A percentile compares a stretch with the other conserved stretches of the same genome.
Conservation (phyloP, 495 filamentous ascomycete species). For the Penicillium daleae region DNA sequence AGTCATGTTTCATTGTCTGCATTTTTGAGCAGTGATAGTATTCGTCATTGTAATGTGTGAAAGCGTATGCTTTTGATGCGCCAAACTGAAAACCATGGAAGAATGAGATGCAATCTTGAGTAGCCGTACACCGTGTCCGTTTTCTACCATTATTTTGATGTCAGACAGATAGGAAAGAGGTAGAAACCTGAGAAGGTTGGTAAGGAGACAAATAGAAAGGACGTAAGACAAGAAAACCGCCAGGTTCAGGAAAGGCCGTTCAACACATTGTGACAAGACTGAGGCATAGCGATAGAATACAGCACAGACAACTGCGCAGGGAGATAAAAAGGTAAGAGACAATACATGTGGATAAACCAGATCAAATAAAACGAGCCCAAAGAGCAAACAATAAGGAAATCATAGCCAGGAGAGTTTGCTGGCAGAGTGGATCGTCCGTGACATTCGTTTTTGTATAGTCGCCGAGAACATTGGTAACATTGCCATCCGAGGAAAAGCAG, state of each 20-base stretch:
- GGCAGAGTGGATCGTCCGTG: constrained; percentile 3
- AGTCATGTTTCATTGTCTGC: constrained; percentile 10
- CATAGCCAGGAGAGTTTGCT: not conserved
- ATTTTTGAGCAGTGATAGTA: constrained; percentile 15
- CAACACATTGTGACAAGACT: not conserved
- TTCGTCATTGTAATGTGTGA: not conserved
- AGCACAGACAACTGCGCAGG: not conserved
- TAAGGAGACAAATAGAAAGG: not conserved
- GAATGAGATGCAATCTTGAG: constrained; percentile 17
- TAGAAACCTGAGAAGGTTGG: not conserved
- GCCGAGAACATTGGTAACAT: constrained; percentile 11
- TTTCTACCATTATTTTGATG: constrained; percentile 20
- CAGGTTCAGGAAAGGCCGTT: not conserved
- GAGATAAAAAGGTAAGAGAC: not conserved
- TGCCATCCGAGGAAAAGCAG: not conserved
- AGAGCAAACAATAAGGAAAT: not conserved
- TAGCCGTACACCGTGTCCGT: constrained; percentile 11
- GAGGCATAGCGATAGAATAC: constrained; percentile 6
- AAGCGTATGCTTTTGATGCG: constrained; percentile 19
- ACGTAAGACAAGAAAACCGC: not conserved
- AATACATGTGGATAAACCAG: not conserved
- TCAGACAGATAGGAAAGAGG: constrained; percentile 10
- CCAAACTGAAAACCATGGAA: constrained; percentile 1
- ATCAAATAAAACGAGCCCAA: constrained; percentile 21
- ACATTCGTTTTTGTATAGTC: constrained; percentile 1